Evolutionary conservation across 345 rosid genomes (phyloP), one percentile per base, ranked within the genome.

Genomic region (Orychophragmus violaceus): DNA sequence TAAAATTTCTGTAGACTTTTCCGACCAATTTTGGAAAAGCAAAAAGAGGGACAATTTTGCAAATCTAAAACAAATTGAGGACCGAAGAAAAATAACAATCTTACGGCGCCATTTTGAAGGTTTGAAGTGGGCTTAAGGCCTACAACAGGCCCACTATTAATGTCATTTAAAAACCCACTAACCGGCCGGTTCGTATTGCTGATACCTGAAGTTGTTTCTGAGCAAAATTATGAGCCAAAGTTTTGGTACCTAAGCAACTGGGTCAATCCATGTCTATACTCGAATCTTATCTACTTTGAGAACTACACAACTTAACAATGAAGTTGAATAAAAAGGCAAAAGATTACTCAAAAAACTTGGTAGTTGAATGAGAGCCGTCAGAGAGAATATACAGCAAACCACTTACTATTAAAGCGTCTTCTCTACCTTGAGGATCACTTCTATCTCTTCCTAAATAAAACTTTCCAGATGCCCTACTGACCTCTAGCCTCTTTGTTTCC

Each of bases 391-490:
- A 69, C 66, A 59, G 41, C 41, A 69, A 46, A 57, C 59, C 37
- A 46, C 46, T n/a, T 56, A 68, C 44, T 42, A 22, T 11, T 45
- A 13, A 58, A 68, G 49, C 58, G 41, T 25, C 58, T 48, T 46
- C 22, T 41, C 51, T 13, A 66, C 52, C 25, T 27, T 46, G 12
- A 30, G 24, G 28, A 22, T 48, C 23, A 33, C 68, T 62, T 49
- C 32, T 63, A 68, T 58, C 60, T 69, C 60, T 58, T 49, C 76
- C 76, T 72, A 72, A 65, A 23, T 72, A 65, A n/a, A 65, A 23
- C 41, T 46, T 63, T 64, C 28, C 58, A 54, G 69, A 70, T 70
- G 55, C 46, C 46, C 25, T 42, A 41, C 64, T 46, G 24, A 18
- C 42, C 66, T 51, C 60, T 63, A 49, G 12, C 19, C 57, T 57